Evolutionary conservation across 148 eudicot species (phyloP), one percentile per base, ranked within the genome.

Genomic region (Salicornia ramosissima): DNA sequence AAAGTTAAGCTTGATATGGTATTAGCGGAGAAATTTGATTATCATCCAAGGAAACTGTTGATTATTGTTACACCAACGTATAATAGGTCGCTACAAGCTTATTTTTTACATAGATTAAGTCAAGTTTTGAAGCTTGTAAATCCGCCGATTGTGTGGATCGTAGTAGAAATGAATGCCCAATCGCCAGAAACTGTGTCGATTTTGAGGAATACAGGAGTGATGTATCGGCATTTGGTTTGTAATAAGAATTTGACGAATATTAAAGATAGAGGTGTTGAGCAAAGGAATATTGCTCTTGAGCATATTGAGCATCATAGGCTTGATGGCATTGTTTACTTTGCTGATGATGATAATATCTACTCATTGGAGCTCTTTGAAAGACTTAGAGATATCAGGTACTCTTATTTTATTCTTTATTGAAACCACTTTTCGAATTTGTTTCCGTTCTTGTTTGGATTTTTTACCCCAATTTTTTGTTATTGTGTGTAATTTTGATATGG

Each of bases 241-340:
- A 63, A 29, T 36, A 88, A 80, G 70, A 84, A 89, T 71, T 74
- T 73, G 70, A 88, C 91, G 0, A 57, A 82, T 75, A 71, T 90
- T 15, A 94, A 90, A 78, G 98, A 94, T 65, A 84, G 98, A 64
- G 98, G 96, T 64, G 97, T 94, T 61, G 91, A 90, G 65, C 98
- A 94, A 65, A 83, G 98, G 81, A 94, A 94, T 76, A 75, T 74
- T 10, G 98, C 92, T 9, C 78, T 94, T 15, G 87, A 88, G 74
- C 98, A 94, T 59, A 94, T 94, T 33, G 91, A 90, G 81, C 77
- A 69, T 49, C 98, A 94, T 79, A 88, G 67, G 71, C 92, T 94
- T 39, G 96, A 94, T 74, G 98, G 98, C 70, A 83, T 90, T 67
- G 98, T 94, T 59, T 94, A 90, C 79, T 94, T 94, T 80, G 98